Evolutionary conservation across 208 protist species (phyloP), one percentile per base, ranked within the genome.

Genomic region (Borovskyia barvae): DNA sequence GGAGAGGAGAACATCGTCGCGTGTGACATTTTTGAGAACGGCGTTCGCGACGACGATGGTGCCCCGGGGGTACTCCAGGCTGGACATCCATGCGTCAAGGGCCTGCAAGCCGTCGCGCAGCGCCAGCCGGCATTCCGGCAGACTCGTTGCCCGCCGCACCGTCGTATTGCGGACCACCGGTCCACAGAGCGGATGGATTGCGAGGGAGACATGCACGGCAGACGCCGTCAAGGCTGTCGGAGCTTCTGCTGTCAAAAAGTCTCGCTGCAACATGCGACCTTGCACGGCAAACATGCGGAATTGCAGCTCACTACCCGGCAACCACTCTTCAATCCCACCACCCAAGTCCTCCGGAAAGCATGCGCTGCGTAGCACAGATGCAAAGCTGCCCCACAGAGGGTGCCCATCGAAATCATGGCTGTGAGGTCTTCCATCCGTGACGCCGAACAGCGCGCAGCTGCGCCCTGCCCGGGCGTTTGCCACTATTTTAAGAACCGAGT

Each of bases 111-210:
- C 63, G 20, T 46, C 50, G 28, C 39, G 47, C 45, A 64, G 19
- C 0, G 66, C 35, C 8, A 25, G 29, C 37, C 55, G 36, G 56
- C 54, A 62, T 40, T 45, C 55, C 26, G 17, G 6, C 46, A 42
- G 6, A 26, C 24, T 55, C 12, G 24, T 56, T 0, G 47, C 55
- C 29, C 56, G 42, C 43, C 50, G 35, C 36, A 72, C 46, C 9
- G 59, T 63, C 15, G 57, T 61, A 52, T 73, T 74, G 49, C 46
- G 36, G 30, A 85, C 54, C 8, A 74, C 72, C 1, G 67, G 56
- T 20, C 78, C 78, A 5, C 68, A 73, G 33, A 85, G 59, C 0
- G 78, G 74, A 11, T 66, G 73, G 9, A 48, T 61, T 5, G 46
- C 61, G 5, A 79, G 39, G 30, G 37, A 37, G 17, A 68, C 54